phyloP scores from a whole-genome alignment of 208 protist genomes.

The Leishmania amazonensis region DNA sequence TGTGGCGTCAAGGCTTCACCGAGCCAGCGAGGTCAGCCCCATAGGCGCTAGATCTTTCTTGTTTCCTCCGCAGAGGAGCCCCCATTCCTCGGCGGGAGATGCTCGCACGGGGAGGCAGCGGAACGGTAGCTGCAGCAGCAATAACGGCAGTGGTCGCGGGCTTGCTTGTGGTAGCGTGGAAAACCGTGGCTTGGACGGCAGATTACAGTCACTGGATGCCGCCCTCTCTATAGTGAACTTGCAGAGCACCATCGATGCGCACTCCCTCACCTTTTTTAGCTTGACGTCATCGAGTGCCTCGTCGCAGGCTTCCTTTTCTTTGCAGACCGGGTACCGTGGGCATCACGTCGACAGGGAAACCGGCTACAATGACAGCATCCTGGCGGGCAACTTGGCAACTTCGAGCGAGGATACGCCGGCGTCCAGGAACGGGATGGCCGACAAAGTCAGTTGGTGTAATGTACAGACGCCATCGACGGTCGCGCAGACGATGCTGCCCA shows the following conservation, averaged over 20 bases:
- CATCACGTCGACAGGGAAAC: not conserved
- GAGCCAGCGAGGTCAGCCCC: conserved; percentile 2
- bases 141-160: not conserved
- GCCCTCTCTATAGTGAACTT: conserved; percentile 70
- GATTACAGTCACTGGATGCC: conserved; percentile 43
- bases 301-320: not conserved
- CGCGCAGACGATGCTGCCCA: not conserved
- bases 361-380: not conserved
- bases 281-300: conserved; percentile 20
- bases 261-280: conserved; percentile 24
- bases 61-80: no score
- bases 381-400: not conserved
- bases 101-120: not conserved
- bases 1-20: conserved; percentile 1
- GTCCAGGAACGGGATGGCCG: not conserved
- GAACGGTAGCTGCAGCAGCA: not conserved
- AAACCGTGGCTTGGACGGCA: not conserved
- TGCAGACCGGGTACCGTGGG: not conserved
- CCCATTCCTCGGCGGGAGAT: not conserved
- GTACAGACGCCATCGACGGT: conserved; percentile 2
- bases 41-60: not conserved
- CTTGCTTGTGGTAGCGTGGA: not conserved
- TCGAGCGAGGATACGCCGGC: not conserved
- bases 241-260: conserved; percentile 29
- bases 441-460: conserved; percentile 9